Conservation (phyloP, 139 green algal species). For the Nannochloris sp. region DNA sequence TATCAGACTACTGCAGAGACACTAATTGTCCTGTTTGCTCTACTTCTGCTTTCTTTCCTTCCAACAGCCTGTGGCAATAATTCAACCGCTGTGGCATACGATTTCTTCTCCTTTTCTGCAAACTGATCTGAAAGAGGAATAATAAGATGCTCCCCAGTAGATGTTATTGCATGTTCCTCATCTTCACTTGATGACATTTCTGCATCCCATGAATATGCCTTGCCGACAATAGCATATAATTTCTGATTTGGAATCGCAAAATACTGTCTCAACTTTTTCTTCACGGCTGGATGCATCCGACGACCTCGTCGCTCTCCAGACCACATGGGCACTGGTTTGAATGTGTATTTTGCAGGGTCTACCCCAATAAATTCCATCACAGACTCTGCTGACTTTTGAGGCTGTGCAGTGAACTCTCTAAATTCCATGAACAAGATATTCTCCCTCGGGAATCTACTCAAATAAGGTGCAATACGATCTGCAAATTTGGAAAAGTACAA, state of each 20-base stretch:
- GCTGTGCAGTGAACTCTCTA: slow-evolving; percentile 44
- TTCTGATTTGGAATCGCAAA: slow-evolving; percentile 26
- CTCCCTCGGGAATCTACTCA: slow-evolving; percentile 42
- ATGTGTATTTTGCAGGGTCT: slow-evolving; percentile 32
- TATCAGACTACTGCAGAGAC: not conserved
- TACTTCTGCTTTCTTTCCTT: slow-evolving; percentile 1
- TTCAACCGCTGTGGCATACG: slow-evolving; percentile 1
- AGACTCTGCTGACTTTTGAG: slow-evolving; percentile 32
- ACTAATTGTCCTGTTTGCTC: not conserved
- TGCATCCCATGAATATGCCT: slow-evolving; percentile 26
- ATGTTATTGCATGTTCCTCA: not conserved
- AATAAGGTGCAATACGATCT: slow-evolving; percentile 51
- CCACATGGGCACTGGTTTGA: slow-evolving; percentile 22
- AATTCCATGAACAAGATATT: slow-evolving; percentile 71
- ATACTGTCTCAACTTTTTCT: slow-evolving; percentile 24
- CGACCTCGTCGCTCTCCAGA: slow-evolving; percentile 40
- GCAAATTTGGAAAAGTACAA: slow-evolving; percentile 42
- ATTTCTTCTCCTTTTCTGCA: not conserved
- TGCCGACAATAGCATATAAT: slow-evolving; percentile 26
- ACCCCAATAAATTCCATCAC: slow-evolving; percentile 56
- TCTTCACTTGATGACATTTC: not conserved
- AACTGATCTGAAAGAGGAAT: not conserved
- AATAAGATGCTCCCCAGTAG: not conserved
- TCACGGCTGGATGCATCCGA: slow-evolving; percentile 36
- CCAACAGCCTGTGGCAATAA: not conserved